Evolutionary conservation across 2,329 filamentous ascomycete species (phyloP), one percentile per base, ranked within the genome.

Genomic region (Phialophora tarda): DNA sequence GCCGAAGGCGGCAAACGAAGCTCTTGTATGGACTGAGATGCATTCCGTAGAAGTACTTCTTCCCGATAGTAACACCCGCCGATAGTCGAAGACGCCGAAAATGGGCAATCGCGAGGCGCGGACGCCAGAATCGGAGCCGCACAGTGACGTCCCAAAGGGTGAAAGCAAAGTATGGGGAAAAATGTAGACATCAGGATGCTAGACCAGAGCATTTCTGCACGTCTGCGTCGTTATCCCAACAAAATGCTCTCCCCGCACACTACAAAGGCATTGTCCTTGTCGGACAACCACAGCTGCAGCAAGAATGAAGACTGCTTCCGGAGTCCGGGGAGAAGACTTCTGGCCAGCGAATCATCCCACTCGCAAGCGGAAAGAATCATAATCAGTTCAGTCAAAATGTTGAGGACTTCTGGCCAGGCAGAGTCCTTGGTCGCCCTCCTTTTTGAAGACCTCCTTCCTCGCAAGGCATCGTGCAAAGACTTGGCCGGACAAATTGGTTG

Each of bases 401-500:
- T 48, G 57, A 47, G 57, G 11, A 30, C 12, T n/a, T 44, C 38
- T 24, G 14, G 17, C 41, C 41, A 59, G 57, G 21, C 41, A 30
- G 21, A 28, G 24, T 23, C 26, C 41, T 24, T 5, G 6, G 28
- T 61, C 47, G 30, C 59, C 48, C 48, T 59, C 58, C 26, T 34
- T 21, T 23, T 34, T 8, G 21, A 32, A 26, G 24, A 59, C 47
- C 28, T 53, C 30, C 17, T 32, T 47, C 21, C 24, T 41, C 30
- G 51, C 17, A 17, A 23, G 38, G 41, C 17, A 59, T 63, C 41
- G 54, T 48, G 57, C 30, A 59, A 23, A 26, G 57, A 59, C 44
- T 50, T 50, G 57, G 38, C 5, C 59, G 59, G 59, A 53, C 59
- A 61, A 32, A 53, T 54, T 21, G 62, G 62, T 60, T 64, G 62